Conservation (phyloP, 2,329 filamentous ascomycete genomes). For the Apiospora hydei region DNA sequence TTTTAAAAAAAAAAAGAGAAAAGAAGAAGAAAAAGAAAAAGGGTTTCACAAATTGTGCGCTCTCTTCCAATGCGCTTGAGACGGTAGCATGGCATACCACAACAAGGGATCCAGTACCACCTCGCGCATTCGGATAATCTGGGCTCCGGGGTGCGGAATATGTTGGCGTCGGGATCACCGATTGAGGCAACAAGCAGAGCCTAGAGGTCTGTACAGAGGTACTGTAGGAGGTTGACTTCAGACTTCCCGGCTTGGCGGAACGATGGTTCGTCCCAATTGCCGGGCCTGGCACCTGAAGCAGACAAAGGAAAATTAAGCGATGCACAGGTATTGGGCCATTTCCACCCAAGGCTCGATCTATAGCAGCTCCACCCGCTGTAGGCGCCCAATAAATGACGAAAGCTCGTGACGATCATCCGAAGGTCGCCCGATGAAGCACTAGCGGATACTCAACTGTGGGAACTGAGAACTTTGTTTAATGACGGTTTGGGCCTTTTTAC, state of each 20-base stretch:
- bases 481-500: neutral
- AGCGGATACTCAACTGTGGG: neutral
- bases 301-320: neutral
- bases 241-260: neutral
- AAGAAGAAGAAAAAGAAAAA: too few relatives aligned
- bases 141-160: neutral
- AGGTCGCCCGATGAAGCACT: neutral
- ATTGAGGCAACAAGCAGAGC: neutral
- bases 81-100: neutral
- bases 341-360: neutral
- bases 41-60: too few relatives aligned
- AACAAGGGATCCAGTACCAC: neutral
- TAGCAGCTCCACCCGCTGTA: neutral
- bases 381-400: neutral
- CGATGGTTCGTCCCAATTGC: neutral
- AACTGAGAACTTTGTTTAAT: slow-evolving; percentile 11
- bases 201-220: neutral
- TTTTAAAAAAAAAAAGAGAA: too few relatives aligned
- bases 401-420: neutral
- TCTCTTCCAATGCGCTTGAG: neutral
- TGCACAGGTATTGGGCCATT: neutral
- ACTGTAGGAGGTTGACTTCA: neutral
- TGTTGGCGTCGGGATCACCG: neutral
- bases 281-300: neutral
- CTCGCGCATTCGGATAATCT: neutral